Conservation (phyloP, 441 rosid genomes). For the Mallotus repandus region DNA sequence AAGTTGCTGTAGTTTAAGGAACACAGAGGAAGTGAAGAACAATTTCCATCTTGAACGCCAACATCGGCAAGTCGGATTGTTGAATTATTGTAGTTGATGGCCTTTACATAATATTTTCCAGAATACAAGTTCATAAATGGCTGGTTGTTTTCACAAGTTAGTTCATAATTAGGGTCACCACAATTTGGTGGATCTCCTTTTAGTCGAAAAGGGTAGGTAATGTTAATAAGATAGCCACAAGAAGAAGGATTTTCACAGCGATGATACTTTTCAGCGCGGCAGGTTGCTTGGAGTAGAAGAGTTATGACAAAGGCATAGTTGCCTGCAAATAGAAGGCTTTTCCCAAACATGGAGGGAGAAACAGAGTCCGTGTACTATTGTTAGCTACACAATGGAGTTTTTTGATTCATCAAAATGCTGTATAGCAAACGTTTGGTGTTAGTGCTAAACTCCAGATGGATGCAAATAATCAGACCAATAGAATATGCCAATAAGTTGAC, state of each 20-base stretch:
- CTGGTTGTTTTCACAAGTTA: constrained; percentile 16
- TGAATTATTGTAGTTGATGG: neutral
- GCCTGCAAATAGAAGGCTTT: neutral
- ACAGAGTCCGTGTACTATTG: no score
- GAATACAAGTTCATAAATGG: neutral
- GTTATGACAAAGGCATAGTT: neutral
- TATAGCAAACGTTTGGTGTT: no score
- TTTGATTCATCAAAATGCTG: neutral
- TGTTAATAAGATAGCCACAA: constrained; percentile 9
- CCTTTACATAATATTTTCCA: constrained; percentile 4
- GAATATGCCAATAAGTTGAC: no score
- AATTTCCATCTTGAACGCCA: neutral
- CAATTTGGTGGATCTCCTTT: constrained; percentile 14
- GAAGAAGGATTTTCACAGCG: constrained; percentile 16
- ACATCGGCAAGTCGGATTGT: neutral
- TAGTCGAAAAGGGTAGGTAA: constrained; percentile 18
- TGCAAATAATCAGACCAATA: neutral
- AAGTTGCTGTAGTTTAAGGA: neutral
- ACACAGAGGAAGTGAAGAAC: constrained; percentile 14
- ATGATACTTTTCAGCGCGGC: neutral
- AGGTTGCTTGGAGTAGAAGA: neutral
- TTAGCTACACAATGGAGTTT: neutral
- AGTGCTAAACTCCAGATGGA: neutral
- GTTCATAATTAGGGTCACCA: constrained; percentile 4
- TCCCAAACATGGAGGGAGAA: neutral